A percentile compares a stretch with the other conserved stretches of the same genome.
phyloP scores from a whole-genome alignment of 2,329 filamentous ascomycete genomes.

The Stachybotrys elegans region DNA sequence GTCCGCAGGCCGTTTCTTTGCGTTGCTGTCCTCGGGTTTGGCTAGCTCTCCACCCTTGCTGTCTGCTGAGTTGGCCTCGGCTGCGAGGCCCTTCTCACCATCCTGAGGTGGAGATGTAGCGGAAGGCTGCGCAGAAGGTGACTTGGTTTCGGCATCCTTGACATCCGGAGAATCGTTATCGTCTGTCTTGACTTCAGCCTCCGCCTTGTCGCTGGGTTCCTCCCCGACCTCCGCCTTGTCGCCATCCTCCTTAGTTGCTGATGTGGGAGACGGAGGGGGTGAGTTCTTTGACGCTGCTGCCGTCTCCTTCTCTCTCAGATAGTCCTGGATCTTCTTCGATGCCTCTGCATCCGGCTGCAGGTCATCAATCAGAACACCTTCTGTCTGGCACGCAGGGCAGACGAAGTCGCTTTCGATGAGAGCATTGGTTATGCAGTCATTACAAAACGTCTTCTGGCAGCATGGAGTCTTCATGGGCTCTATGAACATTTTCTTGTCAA shows the following conservation, averaged over 20 bases:
- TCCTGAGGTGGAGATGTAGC: slow-evolving; percentile 19
- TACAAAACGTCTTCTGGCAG: slow-evolving; percentile 97
- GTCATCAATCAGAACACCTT: slow-evolving; percentile 90
- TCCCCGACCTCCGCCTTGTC: slow-evolving; percentile 35
- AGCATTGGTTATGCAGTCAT: slow-evolving; percentile 98
- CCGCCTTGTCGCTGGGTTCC: slow-evolving; percentile 26
- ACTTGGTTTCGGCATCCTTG: slow-evolving; percentile 30
- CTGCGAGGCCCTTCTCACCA: slow-evolving; percentile 19
- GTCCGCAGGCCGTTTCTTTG: slow-evolving; percentile 81
- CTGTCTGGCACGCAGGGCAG: slow-evolving; percentile 86
- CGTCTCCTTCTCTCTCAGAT: slow-evolving; percentile 52
- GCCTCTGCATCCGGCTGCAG: slow-evolving; percentile 77
- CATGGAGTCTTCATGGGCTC: slow-evolving; percentile 99
- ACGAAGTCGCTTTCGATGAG: slow-evolving; percentile 97
- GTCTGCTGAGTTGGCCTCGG: slow-evolving; percentile 31
- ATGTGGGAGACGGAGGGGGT: slow-evolving; percentile 25
- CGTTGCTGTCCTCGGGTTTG: slow-evolving; percentile 28
- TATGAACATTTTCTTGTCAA: slow-evolving; percentile 98
- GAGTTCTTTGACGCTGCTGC: slow-evolving; percentile 43
- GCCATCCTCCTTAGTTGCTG: slow-evolving; percentile 14
- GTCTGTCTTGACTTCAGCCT: slow-evolving; percentile 29
- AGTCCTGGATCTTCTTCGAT: slow-evolving; percentile 72
- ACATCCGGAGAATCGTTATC: slow-evolving; percentile 13
- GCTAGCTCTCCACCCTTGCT: slow-evolving; percentile 23
- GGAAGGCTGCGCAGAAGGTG: slow-evolving; percentile 18